These are phyloP conservation scores for Mycosarcoma mackinlayi DNA, from an alignment of 1,284 basidiomycete genomes.

Conservation along the genomic window DNA sequence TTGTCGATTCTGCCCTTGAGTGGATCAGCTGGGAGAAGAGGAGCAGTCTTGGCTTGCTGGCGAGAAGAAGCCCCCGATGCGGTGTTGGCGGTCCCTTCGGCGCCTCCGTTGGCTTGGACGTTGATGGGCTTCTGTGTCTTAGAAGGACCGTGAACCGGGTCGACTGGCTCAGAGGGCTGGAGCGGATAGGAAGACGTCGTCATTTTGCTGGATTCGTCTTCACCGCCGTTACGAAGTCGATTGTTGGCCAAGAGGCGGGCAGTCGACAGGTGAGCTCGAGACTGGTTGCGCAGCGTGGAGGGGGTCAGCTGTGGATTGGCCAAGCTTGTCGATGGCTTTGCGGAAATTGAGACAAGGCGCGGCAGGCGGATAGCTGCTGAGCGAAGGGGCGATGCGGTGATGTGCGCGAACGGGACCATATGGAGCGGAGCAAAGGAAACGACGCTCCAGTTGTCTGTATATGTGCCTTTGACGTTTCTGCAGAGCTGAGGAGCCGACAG, in stretches of 20 bases:
- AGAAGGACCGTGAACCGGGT: constrained; percentile 32
- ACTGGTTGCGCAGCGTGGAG: background rate
- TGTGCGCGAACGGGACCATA: constrained; percentile 20
- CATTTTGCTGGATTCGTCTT: constrained; percentile 15
- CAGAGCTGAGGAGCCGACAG: background rate
- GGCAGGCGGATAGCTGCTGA: constrained; percentile 6
- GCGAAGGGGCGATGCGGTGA: constrained; percentile 12
- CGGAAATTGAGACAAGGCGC: constrained; percentile 4
- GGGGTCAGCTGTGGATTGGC: background rate
- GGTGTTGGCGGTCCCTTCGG: background rate
- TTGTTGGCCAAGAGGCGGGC: constrained; percentile 3
- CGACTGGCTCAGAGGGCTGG: constrained; percentile 36
- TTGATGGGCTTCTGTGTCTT: constrained; percentile 47
- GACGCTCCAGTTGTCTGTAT: constrained; percentile 1
- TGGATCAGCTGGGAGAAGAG: constrained; percentile 37
- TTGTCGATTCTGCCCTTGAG: constrained; percentile 43
- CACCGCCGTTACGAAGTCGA: background rate
- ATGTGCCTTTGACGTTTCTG: background rate
- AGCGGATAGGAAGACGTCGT: constrained; percentile 32
- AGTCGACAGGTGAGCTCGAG: constrained; percentile 13
- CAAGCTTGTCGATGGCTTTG: background rate
- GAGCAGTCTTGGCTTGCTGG: constrained; percentile 37
- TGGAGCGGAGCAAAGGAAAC: constrained; percentile 11
- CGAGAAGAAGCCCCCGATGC: constrained; percentile 1
- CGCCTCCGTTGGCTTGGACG: constrained; percentile 30